These are phyloP conservation scores for Tetragonia tetragonoides DNA, from an alignment of 148 eudicot genomes.

Conservation along the genomic window DNA sequence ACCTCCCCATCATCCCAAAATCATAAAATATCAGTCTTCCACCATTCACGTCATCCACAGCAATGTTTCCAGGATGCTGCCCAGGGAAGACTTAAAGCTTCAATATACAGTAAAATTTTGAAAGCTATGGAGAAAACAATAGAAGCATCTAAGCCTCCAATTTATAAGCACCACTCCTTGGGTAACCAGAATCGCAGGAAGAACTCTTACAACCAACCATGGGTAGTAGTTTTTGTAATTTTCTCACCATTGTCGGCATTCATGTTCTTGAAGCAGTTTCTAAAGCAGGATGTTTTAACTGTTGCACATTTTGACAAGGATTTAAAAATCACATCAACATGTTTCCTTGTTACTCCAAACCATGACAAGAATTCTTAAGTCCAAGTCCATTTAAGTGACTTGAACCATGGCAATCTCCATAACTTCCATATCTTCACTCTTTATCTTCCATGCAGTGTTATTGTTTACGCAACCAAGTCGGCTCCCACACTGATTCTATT, in stretches of 20 bases:
- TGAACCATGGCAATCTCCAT: neutral
- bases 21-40: conserved; percentile 98
- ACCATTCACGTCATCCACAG: conserved; percentile 97
- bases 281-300: neutral
- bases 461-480: neutral
- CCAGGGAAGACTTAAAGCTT: conserved; percentile 21
- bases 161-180: neutral
- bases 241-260: neutral
- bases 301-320: neutral
- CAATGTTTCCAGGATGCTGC: conserved; percentile 99
- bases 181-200: neutral
- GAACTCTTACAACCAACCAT: neutral
- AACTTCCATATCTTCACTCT: neutral
- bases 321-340: neutral
- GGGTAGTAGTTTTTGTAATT: neutral
- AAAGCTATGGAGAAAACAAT: neutral
- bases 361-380: neutral
- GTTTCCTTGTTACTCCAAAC: neutral
- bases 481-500: neutral
- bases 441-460: neutral
- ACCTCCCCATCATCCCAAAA: conserved; percentile 99
- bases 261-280: neutral
- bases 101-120: conserved; percentile 1
- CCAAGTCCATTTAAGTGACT: neutral
- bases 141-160: conserved; percentile 3